Conservation (phyloP, 2,329 filamentous ascomycete genomes). For the Colletotrichum magnum region DNA sequence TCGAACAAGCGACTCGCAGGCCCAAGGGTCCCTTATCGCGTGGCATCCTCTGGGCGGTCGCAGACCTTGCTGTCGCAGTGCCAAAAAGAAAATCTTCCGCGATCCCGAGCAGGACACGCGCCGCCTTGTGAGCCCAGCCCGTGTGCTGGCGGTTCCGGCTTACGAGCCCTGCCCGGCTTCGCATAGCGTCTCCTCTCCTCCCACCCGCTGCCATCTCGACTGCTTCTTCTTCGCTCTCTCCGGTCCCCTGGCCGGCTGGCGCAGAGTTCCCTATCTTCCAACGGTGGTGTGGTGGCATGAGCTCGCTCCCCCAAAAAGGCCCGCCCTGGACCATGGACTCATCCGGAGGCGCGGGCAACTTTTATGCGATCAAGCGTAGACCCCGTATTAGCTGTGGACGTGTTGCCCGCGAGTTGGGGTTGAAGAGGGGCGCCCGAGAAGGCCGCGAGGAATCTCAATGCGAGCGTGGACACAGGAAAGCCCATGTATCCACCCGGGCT, state of each 20-base stretch:
- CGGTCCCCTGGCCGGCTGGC: too few relatives aligned
- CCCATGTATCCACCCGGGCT: slow-evolving; percentile 12
- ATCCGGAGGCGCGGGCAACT: slow-evolving; percentile 12
- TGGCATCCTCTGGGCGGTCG: slow-evolving; percentile 33
- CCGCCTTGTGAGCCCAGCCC: slow-evolving; percentile 9
- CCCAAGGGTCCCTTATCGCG: slow-evolving; percentile 38
- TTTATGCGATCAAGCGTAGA: slow-evolving; percentile 26
- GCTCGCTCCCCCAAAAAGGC: background rate
- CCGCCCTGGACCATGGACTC: background rate
- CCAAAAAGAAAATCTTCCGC: slow-evolving; percentile 25
- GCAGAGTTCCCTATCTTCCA: slow-evolving; percentile 2
- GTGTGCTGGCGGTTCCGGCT: slow-evolving; percentile 9
- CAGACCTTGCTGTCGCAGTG: slow-evolving; percentile 11
- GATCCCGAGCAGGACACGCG: slow-evolving; percentile 30
- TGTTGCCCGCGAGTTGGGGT: too few relatives aligned
- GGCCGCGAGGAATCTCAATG: slow-evolving; percentile 26
- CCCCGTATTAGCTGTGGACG: slow-evolving; percentile 7
- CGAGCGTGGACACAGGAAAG: background rate
- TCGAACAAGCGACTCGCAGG: slow-evolving; percentile 34
- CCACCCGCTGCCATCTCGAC: background rate
- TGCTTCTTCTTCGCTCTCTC: background rate
- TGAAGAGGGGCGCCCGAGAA: slow-evolving; percentile 6
- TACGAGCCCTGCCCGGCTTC: background rate
- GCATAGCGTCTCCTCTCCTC: slow-evolving; percentile 6
- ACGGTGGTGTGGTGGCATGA: slow-evolving; percentile 6